Evolutionary conservation across 179 eudicot species (phyloP).

Genomic region (Camellia oleifera): DNA sequence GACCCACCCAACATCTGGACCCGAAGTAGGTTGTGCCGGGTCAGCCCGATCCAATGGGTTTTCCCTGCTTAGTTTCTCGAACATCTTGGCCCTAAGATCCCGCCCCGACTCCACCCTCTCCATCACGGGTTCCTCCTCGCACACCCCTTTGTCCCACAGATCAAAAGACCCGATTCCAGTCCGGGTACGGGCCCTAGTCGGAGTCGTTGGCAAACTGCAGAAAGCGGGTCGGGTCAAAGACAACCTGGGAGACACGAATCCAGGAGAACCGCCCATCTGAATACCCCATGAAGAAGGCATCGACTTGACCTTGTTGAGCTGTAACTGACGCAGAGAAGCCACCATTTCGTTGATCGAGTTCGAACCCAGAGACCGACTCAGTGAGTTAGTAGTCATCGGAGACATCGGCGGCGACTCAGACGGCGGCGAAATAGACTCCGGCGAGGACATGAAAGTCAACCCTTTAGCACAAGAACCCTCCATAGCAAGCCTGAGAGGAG

Average conservation of each 20-base stretch:
- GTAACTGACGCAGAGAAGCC: conserved; percentile 50
- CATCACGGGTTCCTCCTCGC: conserved; percentile 46
- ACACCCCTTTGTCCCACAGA: conserved; percentile 20
- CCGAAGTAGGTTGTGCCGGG: conserved; percentile 16
- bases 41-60: conserved; percentile 42
- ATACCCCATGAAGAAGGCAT: conserved; percentile 39
- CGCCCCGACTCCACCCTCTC: conserved; percentile 64
- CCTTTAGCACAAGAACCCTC: conserved; percentile 4
- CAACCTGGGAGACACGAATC: conserved; percentile 31
- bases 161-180: conserved; percentile 41
- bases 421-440: conserved; percentile 31
- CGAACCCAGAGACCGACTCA: conserved; percentile 29
- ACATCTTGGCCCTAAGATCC: conserved; percentile 50
- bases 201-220: conserved; percentile 55
- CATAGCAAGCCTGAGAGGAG: conserved; percentile 20
- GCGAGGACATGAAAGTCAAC: conserved; percentile 16
- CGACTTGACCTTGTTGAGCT: conserved; percentile 56
- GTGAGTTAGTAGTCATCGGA: conserved; percentile 19
- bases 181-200: conserved; percentile 32
- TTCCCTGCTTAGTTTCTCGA: conserved; percentile 53
- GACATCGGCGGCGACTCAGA: conserved; percentile 44
- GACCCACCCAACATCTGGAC: conserved; percentile 73
- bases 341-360: conserved; percentile 42
- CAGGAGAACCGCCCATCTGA: conserved; percentile 24
- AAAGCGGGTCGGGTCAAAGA: conserved; percentile 35